A percentile compares a stretch with the other conserved stretches of the same genome.
phyloP scores from a whole-genome alignment of 2,329 filamentous ascomycete species.

The Lachnellula suecica region DNA sequence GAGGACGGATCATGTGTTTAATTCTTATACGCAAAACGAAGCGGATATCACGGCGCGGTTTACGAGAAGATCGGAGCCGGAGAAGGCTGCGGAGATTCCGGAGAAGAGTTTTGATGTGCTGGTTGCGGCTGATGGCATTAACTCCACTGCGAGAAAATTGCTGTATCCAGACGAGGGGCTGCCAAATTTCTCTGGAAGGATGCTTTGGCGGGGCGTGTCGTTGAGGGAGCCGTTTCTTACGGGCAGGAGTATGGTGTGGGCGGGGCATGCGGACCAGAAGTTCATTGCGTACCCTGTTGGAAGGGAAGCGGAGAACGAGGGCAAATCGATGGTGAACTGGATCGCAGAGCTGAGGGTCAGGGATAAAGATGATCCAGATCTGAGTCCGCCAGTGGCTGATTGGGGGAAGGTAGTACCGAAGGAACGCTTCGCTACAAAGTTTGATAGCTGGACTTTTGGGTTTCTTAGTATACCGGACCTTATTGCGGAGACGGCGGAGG shows the following conservation, averaged over 20 bases:
- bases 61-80: constrained; percentile 27
- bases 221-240: constrained; percentile 41
- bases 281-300: constrained; percentile 48
- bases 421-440: constrained; percentile 38
- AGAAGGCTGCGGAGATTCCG: constrained; percentile 28
- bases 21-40: constrained; percentile 36
- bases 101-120: constrained; percentile 35
- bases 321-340: constrained; percentile 44
- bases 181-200: constrained; percentile 44
- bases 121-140: constrained; percentile 45
- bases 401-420: constrained; percentile 44
- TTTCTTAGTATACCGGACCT: constrained; percentile 42
- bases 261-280: constrained; percentile 45
- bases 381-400: constrained; percentile 43
- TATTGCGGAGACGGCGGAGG: constrained; percentile 40
- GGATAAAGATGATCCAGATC: constrained; percentile 40
- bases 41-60: constrained; percentile 39
- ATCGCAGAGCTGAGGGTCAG: constrained; percentile 44
- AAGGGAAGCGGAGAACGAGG: constrained; percentile 34
- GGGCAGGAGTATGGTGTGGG: constrained; percentile 44
- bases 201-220: constrained; percentile 45
- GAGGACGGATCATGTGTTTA: constrained; percentile 39
- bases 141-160: constrained; percentile 39
- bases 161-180: constrained; percentile 44
- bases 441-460: constrained; percentile 42